A percentile compares a stretch with the other conserved stretches of the same genome.
Conservation (phyloP, 2,329 filamentous ascomycete genomes). For the Chrysoporthe puriensis region DNA sequence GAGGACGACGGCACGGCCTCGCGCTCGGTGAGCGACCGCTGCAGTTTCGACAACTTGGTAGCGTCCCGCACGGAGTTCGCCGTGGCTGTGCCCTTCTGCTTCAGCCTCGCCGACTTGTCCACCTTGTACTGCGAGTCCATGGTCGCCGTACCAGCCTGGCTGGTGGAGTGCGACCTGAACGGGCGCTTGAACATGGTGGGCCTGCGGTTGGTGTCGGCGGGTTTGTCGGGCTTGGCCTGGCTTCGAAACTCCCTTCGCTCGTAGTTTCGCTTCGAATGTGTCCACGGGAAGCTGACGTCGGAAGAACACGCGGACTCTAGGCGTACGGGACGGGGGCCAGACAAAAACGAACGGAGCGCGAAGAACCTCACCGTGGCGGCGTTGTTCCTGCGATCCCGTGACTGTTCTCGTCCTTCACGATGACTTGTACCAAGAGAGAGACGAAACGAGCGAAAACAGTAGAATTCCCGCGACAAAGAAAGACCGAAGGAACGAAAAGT, state of each 20-base stretch:
- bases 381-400: conserved; percentile 20
- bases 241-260: conserved; percentile 25
- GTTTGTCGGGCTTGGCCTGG: conserved; percentile 21
- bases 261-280: conserved; percentile 22
- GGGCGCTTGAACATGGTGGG: conserved; percentile 89
- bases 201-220: conserved; percentile 32
- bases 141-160: conserved; percentile 37
- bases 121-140: conserved; percentile 61
- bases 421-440: conserved; percentile 37
- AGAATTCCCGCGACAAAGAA: conserved; percentile 35
- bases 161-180: conserved; percentile 73
- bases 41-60: conserved; percentile 81
- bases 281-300: conserved; percentile 24
- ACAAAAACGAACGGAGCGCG: conserved; percentile 40
- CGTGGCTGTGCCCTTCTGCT: conserved; percentile 57
- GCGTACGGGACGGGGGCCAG: conserved; percentile 36
- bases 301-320: conserved; percentile 37
- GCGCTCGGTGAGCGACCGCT: conserved; percentile 71
- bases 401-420: conserved; percentile 27
- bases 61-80: conserved; percentile 64
- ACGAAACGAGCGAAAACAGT: conserved; percentile 55
- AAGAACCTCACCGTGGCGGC: conserved; percentile 35
- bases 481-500: conserved; percentile 44
- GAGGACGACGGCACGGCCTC: conserved; percentile 41
- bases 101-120: conserved; percentile 84